A percentile compares a stretch with the other conserved stretches of the same genome.
Evolutionary conservation across 106 monocot genomes (phyloP).

Genomic region (Dioscorea dumetorum): DNA sequence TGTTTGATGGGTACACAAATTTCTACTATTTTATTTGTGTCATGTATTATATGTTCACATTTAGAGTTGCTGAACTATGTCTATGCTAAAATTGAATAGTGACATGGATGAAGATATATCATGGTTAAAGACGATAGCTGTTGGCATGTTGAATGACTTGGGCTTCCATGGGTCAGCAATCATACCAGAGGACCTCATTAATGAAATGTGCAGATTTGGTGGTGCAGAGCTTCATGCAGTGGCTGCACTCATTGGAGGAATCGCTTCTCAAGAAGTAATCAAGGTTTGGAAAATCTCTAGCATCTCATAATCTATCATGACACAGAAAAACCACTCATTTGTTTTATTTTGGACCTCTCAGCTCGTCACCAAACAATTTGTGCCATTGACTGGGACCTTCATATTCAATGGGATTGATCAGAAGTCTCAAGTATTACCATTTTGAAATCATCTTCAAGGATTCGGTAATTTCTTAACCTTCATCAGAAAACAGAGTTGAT

Average conservation of each 20-base stretch:
- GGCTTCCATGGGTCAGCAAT: slow-evolving; percentile 53
- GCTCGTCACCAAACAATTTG: slow-evolving; percentile 88
- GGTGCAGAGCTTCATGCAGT: slow-evolving; percentile 83
- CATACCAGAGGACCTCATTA: slow-evolving; percentile 69
- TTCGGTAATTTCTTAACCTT: neutral
- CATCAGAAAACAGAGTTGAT: too few species aligned
- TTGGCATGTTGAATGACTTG: slow-evolving; percentile 50
- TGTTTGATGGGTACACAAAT: slow-evolving; percentile 57
- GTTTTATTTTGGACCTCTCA: slow-evolving; percentile 20
- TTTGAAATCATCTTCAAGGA: slow-evolving; percentile 10
- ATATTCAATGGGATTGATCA: slow-evolving; percentile 92
- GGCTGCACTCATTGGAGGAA: slow-evolving; percentile 79
- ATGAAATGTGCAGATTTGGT: slow-evolving; percentile 89
- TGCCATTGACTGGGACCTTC: slow-evolving; percentile 69
- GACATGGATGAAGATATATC: slow-evolving; percentile 73
- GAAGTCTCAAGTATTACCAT: slow-evolving; percentile 66
- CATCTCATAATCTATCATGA: neutral
- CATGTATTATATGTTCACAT: too few species aligned
- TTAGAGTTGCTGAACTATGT: neutral
- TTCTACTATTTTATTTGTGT: neutral
- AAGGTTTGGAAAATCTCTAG: slow-evolving; percentile 37
- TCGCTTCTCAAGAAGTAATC: slow-evolving; percentile 94
- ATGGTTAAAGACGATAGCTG: slow-evolving; percentile 64
- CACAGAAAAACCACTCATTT: slow-evolving; percentile 1
- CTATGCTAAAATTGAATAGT: slow-evolving; percentile 18